Conservation (phyloP, 805 yeast genomes). For the Wickerhamomyces queroliae region DNA sequence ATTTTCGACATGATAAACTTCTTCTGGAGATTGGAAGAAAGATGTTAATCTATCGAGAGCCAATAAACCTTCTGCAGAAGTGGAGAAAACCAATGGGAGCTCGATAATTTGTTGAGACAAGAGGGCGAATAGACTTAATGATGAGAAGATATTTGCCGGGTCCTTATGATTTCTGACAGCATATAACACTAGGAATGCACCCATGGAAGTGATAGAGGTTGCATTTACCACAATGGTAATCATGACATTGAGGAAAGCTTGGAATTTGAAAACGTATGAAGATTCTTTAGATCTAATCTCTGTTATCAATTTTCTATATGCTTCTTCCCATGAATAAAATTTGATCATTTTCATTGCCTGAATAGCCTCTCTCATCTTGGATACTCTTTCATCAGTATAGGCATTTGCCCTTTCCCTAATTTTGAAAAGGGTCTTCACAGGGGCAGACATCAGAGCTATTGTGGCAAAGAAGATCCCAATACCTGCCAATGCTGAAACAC, state of each 20-base stretch:
- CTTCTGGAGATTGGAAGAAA: constrained; percentile 41
- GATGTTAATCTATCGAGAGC: constrained; percentile 53
- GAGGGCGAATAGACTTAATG: constrained; percentile 59
- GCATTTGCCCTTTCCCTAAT: constrained; percentile 45
- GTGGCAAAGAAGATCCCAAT: constrained; percentile 39
- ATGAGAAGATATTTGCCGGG: constrained; percentile 58
- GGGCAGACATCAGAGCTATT: constrained; percentile 33
- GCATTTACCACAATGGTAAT: constrained; percentile 40
- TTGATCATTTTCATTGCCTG: constrained; percentile 62
- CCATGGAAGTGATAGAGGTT: constrained; percentile 50
- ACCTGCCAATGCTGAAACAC: constrained; percentile 66
- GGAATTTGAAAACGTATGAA: constrained; percentile 46
- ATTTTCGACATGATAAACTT: constrained; percentile 30
- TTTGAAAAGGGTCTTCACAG: constrained; percentile 37
- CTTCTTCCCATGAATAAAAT: constrained; percentile 82
- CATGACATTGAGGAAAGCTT: constrained; percentile 41
- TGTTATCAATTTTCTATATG: constrained; percentile 50
- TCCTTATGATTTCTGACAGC: constrained; percentile 35
- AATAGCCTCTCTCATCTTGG: constrained; percentile 50
- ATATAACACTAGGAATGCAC: constrained; percentile 35
- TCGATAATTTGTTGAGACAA: constrained; percentile 53
- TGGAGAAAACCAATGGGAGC: constrained; percentile 42
- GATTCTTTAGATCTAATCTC: constrained; percentile 54
- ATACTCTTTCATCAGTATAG: constrained; percentile 58
- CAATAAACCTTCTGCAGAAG: constrained; percentile 56